Evolutionary conservation across 768 basidiomycete species (phyloP).

Genomic region (Podaxis rugospora): DNA sequence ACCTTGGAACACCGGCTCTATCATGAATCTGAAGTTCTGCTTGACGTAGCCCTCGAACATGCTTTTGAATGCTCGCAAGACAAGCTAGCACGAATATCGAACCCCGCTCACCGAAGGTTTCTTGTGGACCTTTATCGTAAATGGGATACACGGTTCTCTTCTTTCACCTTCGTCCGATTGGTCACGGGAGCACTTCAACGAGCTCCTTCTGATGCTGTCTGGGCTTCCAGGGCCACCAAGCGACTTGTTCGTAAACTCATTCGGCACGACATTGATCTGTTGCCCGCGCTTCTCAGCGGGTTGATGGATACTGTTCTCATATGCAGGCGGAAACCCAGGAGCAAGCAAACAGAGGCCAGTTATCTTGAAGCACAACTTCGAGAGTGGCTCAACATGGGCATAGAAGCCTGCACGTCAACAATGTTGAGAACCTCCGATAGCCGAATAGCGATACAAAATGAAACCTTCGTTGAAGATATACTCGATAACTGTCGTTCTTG

Average conservation of each 20-base stretch:
- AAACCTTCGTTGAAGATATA: not conserved
- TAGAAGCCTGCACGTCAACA: not conserved
- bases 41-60: slow-evolving; percentile 35
- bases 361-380: not conserved
- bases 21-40: slow-evolving; percentile 38
- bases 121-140: slow-evolving; percentile 38
- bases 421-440: not conserved
- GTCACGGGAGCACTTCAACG: slow-evolving; percentile 26
- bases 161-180: slow-evolving; percentile 26
- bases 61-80: slow-evolving; percentile 27
- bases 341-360: not conserved
- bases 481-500: not conserved
- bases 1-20: slow-evolving; percentile 38
- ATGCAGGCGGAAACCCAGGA: not conserved
- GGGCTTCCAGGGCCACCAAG: slow-evolving; percentile 13
- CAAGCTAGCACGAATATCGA: slow-evolving; percentile 23
- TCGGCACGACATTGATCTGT: not conserved
- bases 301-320: not conserved
- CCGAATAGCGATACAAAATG: not conserved
- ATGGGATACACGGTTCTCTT: slow-evolving; percentile 29
- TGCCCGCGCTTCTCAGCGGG: not conserved
- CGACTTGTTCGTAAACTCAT: slow-evolving; percentile 8
- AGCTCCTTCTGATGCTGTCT: slow-evolving; percentile 9
- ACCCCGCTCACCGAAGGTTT: slow-evolving; percentile 43
- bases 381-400: slow-evolving; percentile 6